Percentiles rank a stretch among this genome's conserved stretches.
Evolutionary conservation across 345 rosid species (phyloP).

Genomic region (Arabidopsis suecica): DNA sequence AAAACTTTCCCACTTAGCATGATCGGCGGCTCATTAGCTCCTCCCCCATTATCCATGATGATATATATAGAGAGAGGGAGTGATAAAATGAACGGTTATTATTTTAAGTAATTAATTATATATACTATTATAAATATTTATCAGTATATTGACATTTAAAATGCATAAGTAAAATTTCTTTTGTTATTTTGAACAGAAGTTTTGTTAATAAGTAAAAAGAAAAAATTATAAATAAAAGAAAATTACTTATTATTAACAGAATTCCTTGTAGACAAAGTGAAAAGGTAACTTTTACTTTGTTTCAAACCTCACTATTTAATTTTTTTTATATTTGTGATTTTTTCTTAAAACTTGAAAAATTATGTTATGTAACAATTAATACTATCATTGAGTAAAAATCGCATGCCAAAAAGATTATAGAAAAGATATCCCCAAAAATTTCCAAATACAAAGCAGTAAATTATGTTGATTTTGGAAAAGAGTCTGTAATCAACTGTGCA

Average conservation of each 20-base stretch:
- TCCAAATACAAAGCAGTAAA: slow-evolving; percentile 33
- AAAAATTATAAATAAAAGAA: too few species aligned
- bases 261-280: too few species aligned
- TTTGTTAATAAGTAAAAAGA: background rate
- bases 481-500: background rate
- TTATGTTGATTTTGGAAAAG: slow-evolving; percentile 11
- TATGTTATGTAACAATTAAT: background rate
- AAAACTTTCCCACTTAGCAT: too few species aligned
- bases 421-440: background rate
- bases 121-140: background rate
- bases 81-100: too few species aligned
- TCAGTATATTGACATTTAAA: background rate
- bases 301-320: background rate
- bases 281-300: background rate
- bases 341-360: background rate
- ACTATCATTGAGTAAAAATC: slow-evolving; percentile 13
- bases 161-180: background rate
- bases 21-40: too few species aligned
- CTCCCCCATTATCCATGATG: too few species aligned
- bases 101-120: background rate
- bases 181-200: background rate
- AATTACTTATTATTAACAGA: too few species aligned
- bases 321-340: background rate
- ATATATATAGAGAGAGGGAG: too few species aligned
- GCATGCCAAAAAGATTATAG: slow-evolving; percentile 3